phyloP scores from a whole-genome alignment of 148 eudicot genomes.

The Simmondsia chinensis region DNA sequence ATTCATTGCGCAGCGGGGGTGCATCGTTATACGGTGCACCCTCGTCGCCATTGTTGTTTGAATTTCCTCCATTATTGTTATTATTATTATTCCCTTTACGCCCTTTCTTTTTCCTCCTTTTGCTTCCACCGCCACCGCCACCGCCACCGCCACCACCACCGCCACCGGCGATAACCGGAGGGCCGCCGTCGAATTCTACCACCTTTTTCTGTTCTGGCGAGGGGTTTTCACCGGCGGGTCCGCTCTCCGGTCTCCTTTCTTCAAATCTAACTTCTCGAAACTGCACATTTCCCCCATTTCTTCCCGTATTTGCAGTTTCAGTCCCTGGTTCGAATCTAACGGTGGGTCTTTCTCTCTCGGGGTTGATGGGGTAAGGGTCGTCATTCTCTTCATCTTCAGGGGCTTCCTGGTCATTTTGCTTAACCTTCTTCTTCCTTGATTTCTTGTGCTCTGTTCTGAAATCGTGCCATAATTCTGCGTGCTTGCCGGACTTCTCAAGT shows the following conservation, averaged over 20 bases:
- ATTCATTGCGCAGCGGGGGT: slow-evolving; percentile 14
- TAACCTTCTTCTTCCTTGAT: slow-evolving; percentile 25
- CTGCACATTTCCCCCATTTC: not conserved
- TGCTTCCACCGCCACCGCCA: slow-evolving; percentile 19
- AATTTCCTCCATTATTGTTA: slow-evolving; percentile 6
- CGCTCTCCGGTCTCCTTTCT: slow-evolving; percentile 4
- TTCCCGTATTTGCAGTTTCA: slow-evolving; percentile 1
- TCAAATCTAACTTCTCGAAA: slow-evolving; percentile 9
- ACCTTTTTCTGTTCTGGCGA: not conserved
- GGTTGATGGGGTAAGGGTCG: not conserved
- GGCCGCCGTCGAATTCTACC: too few relatives aligned
- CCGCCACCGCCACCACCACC: slow-evolving; percentile 15
- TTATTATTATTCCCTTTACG: slow-evolving; percentile 9
- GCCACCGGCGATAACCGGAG: not conserved
- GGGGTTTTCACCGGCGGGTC: not conserved
- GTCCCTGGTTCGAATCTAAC: too few relatives aligned
- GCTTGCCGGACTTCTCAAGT: slow-evolving; percentile 66
- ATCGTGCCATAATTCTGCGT: slow-evolving; percentile 59
- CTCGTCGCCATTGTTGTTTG: not conserved
- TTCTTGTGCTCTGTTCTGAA: slow-evolving; percentile 7
- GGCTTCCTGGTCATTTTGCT: slow-evolving; percentile 14
- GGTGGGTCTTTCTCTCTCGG: slow-evolving; percentile 5
- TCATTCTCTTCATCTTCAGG: slow-evolving; percentile 7
- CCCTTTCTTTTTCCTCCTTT: slow-evolving; percentile 48
- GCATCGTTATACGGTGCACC: slow-evolving; percentile 11